Base-by-base conservation (phyloP, 2,329 filamentous ascomycete genomes). In the Exophiala sp. region DNA sequence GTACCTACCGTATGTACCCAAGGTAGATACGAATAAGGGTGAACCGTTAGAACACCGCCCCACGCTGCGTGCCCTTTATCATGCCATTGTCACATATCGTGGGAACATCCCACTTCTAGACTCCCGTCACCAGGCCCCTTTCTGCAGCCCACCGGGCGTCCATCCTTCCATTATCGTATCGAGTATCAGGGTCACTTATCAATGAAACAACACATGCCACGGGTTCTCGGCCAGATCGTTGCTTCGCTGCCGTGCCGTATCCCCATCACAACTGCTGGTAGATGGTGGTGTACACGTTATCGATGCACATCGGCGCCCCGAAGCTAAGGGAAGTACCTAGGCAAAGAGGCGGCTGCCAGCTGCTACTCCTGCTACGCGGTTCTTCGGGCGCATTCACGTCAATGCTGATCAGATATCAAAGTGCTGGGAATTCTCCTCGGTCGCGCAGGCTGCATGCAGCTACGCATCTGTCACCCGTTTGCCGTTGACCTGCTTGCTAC, bases 361-460 rank as follows among this genome's bases (percentile, higher is more conserved):
- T n/a, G n/a, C n/a, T n/a, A n/a, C n/a, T n/a, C n/a, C n/a, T n/a
- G 24, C 24, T 27, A 10, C 24, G 24, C 24, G 24, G n/a, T n/a
- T n/a, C 18, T 2, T 23, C 30, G 52, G 43, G 41, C 43, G 49
- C 44, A 55, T 48, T 55, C 52, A 55, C 52, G 52, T 55, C 52
- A 55, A 41, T 55, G 16, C 11, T 7, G n/a, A 46, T 14, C 14
- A 24, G n/a, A 6, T 21, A 41, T 27, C 24, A 16, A 19, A 39
- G 27, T 42, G 24, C 35, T 38, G 22, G 24, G 27, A 40, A 18
- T 23, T 41, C 23, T 41, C 30, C 37, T 46, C 35, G 46, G 46
- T 42, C 35, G 49, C 35, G 53, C 50, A 53, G 40, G 53, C 53
- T 53, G 53, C 53, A 53, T 56, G 53, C 53, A 53, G 52, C 37